Percentiles rank a stretch among this genome's conserved stretches.
These are phyloP conservation scores for Hyaloscypha variabilis DNA, from an alignment of 495 filamentous ascomycete genomes.

Conservation along the genomic window DNA sequence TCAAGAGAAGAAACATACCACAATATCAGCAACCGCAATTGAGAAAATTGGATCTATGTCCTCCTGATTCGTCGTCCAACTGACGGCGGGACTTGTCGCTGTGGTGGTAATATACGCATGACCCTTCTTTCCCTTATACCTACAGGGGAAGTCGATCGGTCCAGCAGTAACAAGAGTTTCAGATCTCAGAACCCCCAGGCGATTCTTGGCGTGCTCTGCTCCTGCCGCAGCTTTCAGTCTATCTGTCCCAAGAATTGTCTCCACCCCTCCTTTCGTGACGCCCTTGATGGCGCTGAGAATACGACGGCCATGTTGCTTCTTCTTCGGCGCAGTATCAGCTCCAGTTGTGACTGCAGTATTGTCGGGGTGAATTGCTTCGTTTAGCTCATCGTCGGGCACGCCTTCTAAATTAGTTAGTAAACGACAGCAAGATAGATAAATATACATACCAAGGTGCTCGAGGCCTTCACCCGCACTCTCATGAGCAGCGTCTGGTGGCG, in stretches of 20 bases:
- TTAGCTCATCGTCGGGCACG: slow-evolving; percentile 45
- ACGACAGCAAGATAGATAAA: background rate
- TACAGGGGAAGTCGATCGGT: slow-evolving; percentile 73
- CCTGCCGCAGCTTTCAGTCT: slow-evolving; percentile 46
- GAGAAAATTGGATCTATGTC: slow-evolving; percentile 59
- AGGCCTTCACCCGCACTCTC: slow-evolving; percentile 47
- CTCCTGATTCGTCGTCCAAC: slow-evolving; percentile 54
- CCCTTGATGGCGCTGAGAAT: slow-evolving; percentile 27
- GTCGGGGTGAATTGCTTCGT: slow-evolving; percentile 45
- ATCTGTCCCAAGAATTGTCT: slow-evolving; percentile 32
- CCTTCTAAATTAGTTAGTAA: slow-evolving; percentile 31
- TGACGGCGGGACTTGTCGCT: slow-evolving; percentile 60
- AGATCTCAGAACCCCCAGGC: slow-evolving; percentile 68
- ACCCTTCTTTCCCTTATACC: slow-evolving; percentile 73
- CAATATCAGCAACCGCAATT: slow-evolving; percentile 51
- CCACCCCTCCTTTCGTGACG: slow-evolving; percentile 31
- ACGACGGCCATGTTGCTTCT: slow-evolving; percentile 24
- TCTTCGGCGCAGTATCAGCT: slow-evolving; percentile 6
- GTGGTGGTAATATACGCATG: slow-evolving; percentile 67
- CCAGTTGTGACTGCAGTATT: slow-evolving; percentile 23
- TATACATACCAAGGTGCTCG: slow-evolving; percentile 33
- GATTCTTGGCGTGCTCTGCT: slow-evolving; percentile 65
- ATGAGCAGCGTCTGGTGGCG: slow-evolving; percentile 54
- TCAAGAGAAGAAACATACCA: background rate
- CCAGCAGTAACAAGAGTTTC: slow-evolving; percentile 50